Conservation (phyloP, 352 stramenopile species). For the Pythium dissotocum region DNA sequence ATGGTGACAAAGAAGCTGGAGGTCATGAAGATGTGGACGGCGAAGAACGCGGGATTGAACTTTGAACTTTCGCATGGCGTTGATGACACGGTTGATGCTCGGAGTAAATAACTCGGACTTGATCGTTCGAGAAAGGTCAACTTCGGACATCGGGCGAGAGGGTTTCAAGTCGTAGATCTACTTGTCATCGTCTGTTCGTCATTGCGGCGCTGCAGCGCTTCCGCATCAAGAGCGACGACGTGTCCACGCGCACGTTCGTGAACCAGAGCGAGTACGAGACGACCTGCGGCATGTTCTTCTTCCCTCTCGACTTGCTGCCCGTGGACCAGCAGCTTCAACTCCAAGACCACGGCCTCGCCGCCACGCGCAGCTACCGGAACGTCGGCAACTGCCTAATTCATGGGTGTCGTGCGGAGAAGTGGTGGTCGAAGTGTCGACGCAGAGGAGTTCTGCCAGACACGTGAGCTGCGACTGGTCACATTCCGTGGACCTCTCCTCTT, state of each 20-base stretch:
- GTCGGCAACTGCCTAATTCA: too few relatives aligned
- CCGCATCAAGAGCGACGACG: conserved; percentile 52
- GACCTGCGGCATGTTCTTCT: conserved; percentile 92
- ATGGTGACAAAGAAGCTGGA: not conserved
- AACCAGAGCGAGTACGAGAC: conserved; percentile 89
- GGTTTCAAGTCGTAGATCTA: conserved; percentile 24
- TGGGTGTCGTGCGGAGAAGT: too few relatives aligned
- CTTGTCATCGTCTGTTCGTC: not conserved
- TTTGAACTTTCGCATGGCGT: not conserved
- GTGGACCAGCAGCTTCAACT: conserved; percentile 84
- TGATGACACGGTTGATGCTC: not conserved
- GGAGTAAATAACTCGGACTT: not conserved
- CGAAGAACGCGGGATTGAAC: not conserved
- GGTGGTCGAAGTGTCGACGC: too few relatives aligned
- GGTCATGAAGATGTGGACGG: not conserved
- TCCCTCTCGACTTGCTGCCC: conserved; percentile 78
- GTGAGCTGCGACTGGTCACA: too few relatives aligned
- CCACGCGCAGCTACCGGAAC: too few relatives aligned
- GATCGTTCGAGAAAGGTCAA: not conserved
- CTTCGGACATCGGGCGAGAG: not conserved
- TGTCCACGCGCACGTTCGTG: conserved; percentile 52
- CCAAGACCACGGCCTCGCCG: conserved; percentile 75
- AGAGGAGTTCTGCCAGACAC: too few relatives aligned
- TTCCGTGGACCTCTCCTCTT: too few relatives aligned
- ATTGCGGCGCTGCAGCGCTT: conserved; percentile 39